A percentile compares a stretch with the other conserved stretches of the same genome.
phyloP scores from a whole-genome alignment of 495 filamentous ascomycete species.

The Penicillium desertorum region DNA sequence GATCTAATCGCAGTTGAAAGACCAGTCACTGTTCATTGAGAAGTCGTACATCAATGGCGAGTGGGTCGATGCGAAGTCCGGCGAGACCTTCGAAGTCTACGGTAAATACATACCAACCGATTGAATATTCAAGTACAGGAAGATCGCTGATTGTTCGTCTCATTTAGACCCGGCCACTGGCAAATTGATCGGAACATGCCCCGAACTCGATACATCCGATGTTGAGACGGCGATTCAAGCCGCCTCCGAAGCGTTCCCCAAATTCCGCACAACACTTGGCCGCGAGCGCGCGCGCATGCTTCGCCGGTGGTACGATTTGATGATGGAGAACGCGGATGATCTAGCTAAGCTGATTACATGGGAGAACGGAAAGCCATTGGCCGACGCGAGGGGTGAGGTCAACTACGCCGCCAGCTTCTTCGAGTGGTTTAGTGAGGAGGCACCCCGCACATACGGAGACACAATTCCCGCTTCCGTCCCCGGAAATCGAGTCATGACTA shows the following conservation, averaged over 20 bases:
- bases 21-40: constrained; percentile 76
- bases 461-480: constrained; percentile 70
- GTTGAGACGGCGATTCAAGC: constrained; percentile 75
- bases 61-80: constrained; percentile 73
- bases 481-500: constrained; percentile 72
- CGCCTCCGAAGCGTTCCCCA: constrained; percentile 70
- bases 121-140: background rate
- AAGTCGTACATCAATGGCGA: constrained; percentile 84
- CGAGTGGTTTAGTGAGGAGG: constrained; percentile 79
- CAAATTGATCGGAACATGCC: constrained; percentile 75
- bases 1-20: constrained; percentile 63
- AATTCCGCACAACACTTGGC: constrained; percentile 71
- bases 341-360: constrained; percentile 85
- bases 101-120: constrained; percentile 42
- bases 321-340: constrained; percentile 85
- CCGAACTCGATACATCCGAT: constrained; percentile 75
- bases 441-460: constrained; percentile 66
- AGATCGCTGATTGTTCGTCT: background rate
- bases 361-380: constrained; percentile 74
- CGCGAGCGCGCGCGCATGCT: constrained; percentile 82
- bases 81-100: constrained; percentile 76
- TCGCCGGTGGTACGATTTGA: constrained; percentile 85
- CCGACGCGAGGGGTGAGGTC: constrained; percentile 71
- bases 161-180: constrained; percentile 73
- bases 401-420: constrained; percentile 72